Base-by-base conservation (phyloP, 352 stramenopile species). In the Thalassiosira gravida region DNA sequence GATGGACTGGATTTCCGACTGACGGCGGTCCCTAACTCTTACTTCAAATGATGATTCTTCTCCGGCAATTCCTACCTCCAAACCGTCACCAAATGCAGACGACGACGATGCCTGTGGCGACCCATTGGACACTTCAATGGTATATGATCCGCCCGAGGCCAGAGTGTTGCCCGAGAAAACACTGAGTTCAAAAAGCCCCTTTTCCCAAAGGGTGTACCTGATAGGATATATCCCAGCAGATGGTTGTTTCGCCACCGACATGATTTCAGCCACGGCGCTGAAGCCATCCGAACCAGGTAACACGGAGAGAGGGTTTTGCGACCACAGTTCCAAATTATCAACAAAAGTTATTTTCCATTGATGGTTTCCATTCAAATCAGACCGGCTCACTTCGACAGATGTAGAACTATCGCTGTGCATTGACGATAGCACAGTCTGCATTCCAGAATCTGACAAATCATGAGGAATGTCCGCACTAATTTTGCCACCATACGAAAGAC, bases 281-380 rank as follows among this genome's bases (percentile, higher is more conserved):
- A 76, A 79, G 14, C 78, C 74, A 66, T 90, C 65, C 27, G 73
- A 84, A 25, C 78, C 74, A 9, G 76, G 55, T n/a, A 87, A 18
- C 3, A 93, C 67, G 32, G 55, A 65, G 9, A 93, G 62, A 5
- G 89, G 70, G 50, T 82, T 53, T 37, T 71, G 59, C 8, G 75
- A 83, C 83, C 88, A 93, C 59, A 83, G 73, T 5, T 92, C 77
- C 37, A 98, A 87, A 74, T 97, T 88, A 27, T 93, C 96, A 0
- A 96, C 59, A 74, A 98, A 98, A 20, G 95, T 98, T 53, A 98
- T 91, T 27, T 72, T 80, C 94, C 95, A 98, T 49, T 92, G 85
- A 72, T 96, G 95, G 32, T 87, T 87, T 18, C 72, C 85, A 20
- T 77, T 82, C 49, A 56, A 55, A 39, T 77, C 67, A 44, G 71